Evolutionary conservation across 169 alveolate genomes (phyloP), one percentile per base, ranked within the genome.

Genomic region (Condylostoma magnum): DNA sequence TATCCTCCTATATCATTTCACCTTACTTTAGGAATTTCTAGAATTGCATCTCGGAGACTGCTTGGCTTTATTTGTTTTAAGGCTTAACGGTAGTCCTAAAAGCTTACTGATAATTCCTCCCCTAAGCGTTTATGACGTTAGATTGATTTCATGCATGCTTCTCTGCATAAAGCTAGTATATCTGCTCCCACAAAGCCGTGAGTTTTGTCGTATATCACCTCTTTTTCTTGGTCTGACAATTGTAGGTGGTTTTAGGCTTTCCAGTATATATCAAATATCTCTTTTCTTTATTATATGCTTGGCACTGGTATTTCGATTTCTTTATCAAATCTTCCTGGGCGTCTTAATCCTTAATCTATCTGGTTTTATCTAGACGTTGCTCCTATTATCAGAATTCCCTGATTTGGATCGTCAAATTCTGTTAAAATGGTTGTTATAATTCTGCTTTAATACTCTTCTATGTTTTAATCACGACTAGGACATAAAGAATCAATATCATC

Each of bases 1-100:
- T 97, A 96, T 27, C 99, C 99, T 3, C 99, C 99, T 10, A 98
- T 98, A 67, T 98, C 99, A 46, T 69, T 90, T 99, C 99, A 97
- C 75, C 81, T 68, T 22, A 97, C 98, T 69, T 94, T 92, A 6
- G 99, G 99, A 20, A 98, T 93, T 68, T 95, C 96, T 41, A 96
- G 90, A 43, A 95, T 80, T 10, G 96, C 63, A 58, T 91, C 97
- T 60, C 87, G 80, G 31, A 93, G 48, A 1, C 76, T 84, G 30
- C 51, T 25, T 15, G 75, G 75, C 6, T 57, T 8, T 2, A 47
- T 31, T 28, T 66, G 53, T 27, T n/a, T 20, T n/a, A 66, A 20
- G 6, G 65, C 63, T 28, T 27, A 10, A 6, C 25, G 1, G 30
- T 46, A 20, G 33, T 66, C 75, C 0, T 25, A 10, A 8, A 6